Conservation (phyloP, 371 early-diverging fungal genomes). For the Catenaria anguillulae region DNA sequence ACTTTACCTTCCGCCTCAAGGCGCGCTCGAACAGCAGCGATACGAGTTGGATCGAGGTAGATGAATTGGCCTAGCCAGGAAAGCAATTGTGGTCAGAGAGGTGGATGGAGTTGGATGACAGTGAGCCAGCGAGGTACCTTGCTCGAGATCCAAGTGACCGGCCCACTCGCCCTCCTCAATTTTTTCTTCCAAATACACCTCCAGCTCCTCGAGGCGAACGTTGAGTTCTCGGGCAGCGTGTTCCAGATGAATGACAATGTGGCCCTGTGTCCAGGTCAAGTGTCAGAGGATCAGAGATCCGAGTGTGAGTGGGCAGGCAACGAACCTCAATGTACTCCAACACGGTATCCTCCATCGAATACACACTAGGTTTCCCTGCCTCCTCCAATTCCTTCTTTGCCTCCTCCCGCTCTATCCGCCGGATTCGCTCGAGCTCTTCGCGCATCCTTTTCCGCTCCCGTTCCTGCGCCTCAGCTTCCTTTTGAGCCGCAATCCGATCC, state of each 20-base stretch:
- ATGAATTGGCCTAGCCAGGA: neutral
- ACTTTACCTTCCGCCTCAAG: neutral
- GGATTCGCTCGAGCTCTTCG: neutral
- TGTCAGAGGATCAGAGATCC: too few relatives aligned
- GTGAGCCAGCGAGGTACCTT: neutral
- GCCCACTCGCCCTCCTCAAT: neutral
- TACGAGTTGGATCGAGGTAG: neutral
- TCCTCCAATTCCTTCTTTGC: neutral
- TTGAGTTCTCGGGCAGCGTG: neutral
- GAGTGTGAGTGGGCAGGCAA: neutral
- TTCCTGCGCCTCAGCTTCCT: neutral
- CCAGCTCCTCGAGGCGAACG: neutral
- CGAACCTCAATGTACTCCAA: neutral
- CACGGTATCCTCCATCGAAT: neutral
- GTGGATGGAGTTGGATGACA: neutral
- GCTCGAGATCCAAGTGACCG: neutral
- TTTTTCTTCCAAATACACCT: neutral
- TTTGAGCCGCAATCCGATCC: neutral
- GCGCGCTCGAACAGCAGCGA: neutral
- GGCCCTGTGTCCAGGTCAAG: neutral
- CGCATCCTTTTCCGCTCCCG: neutral
- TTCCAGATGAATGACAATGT: neutral
- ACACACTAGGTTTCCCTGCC: neutral
- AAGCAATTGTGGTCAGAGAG: neutral
- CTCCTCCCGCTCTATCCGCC: neutral